phyloP scores from a whole-genome alignment of 768 basidiomycete species.

The Termitomyces sp. region DNA sequence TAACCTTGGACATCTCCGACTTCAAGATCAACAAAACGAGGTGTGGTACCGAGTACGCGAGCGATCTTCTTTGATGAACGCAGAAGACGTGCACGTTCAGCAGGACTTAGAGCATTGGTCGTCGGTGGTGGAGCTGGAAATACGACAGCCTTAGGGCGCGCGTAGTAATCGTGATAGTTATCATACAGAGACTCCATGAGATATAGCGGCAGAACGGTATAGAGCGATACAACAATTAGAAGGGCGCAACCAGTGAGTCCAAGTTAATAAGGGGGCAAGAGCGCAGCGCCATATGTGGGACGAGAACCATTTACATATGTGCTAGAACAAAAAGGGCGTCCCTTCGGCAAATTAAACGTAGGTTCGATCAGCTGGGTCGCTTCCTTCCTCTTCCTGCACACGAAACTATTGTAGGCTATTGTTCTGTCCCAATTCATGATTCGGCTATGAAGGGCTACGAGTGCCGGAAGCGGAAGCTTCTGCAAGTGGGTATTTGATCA shows the following conservation, averaged over 20 bases:
- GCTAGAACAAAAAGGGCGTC: constrained; percentile 1
- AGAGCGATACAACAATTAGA: not conserved
- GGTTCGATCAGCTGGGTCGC: constrained; percentile 4
- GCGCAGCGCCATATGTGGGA: not conserved
- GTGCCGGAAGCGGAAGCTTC: not conserved
- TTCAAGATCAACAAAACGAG: constrained; percentile 43
- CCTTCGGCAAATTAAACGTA: not conserved
- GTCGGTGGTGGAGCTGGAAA: constrained; percentile 53
- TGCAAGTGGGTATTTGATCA: not conserved
- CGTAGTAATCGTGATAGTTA: not conserved
- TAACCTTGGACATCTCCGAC: constrained; percentile 10
- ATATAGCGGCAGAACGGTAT: not conserved
- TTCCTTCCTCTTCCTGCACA: not conserved
- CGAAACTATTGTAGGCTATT: constrained; percentile 9
- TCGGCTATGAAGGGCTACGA: not conserved
- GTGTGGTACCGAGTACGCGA: constrained; percentile 51
- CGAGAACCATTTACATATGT: constrained; percentile 2
- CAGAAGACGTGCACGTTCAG: constrained; percentile 50
- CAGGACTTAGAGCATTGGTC: constrained; percentile 42
- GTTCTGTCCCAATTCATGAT: not conserved
- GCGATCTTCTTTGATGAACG: constrained; percentile 56
- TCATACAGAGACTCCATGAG: constrained; percentile 3
- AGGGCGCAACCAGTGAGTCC: constrained; percentile 5
- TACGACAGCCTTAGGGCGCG: constrained; percentile 16
- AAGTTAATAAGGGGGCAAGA: constrained; percentile 1